Percentiles rank a stretch among this genome's conserved stretches.
Evolutionary conservation across 2,329 filamentous ascomycete species (phyloP).

Genomic region (Talaromyces marneffei): DNA sequence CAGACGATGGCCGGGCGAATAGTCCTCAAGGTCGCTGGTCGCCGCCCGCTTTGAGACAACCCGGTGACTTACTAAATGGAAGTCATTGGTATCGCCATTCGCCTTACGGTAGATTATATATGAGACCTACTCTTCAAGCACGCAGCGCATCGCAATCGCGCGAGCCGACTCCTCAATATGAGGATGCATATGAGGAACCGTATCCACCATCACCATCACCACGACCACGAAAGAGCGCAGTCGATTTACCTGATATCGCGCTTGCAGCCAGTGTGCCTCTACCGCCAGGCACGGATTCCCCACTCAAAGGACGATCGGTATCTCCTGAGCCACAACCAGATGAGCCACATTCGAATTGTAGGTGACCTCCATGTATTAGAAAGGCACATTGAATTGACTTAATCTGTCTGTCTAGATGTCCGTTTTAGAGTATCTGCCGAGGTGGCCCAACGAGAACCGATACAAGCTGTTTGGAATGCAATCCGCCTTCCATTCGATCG

Average conservation of each 20-base stretch:
- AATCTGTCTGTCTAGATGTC: conserved; percentile 33
- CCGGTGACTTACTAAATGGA: conserved; percentile 43
- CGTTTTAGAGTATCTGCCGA: conserved; percentile 83
- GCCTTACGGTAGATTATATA: conserved; percentile 43
- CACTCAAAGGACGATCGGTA: conserved; percentile 51
- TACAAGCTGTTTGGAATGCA: conserved; percentile 67
- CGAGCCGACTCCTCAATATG: conserved; percentile 55
- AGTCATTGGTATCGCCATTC: conserved; percentile 52
- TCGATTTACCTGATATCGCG: conserved; percentile 44
- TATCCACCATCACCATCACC: conserved; percentile 26
- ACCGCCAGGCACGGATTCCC: conserved; percentile 49
- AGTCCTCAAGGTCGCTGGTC: conserved; percentile 52
- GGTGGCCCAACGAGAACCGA: conserved; percentile 79
- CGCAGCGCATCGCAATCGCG: conserved; percentile 49
- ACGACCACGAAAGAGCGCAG: conserved; percentile 21
- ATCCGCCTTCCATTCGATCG: conserved; percentile 32
- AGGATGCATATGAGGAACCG: conserved; percentile 48
- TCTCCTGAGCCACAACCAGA: conserved; percentile 42
- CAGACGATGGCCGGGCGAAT: conserved; percentile 34
- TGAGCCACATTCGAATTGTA: conserved; percentile 14
- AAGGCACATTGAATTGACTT: not conserved
- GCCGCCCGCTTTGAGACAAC: conserved; percentile 56
- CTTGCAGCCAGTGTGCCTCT: conserved; percentile 54
- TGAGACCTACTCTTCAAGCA: conserved; percentile 34
- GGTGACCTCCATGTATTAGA: not conserved